These are phyloP conservation scores for Rutstroemia sydowiana DNA, from an alignment of 2,329 filamentous ascomycete species.

Conservation along the genomic window DNA sequence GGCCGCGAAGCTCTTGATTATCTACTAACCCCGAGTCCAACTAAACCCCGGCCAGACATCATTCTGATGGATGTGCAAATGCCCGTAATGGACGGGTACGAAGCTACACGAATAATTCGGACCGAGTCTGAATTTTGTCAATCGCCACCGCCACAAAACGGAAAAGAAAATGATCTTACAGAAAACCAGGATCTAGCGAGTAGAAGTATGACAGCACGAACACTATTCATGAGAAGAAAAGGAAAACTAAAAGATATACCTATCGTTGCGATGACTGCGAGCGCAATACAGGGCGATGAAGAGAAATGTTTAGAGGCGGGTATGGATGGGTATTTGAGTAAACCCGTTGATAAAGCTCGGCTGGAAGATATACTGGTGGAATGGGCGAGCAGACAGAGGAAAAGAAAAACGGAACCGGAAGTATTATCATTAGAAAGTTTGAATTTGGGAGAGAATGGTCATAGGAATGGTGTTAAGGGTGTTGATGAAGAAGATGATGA, in stretches of 20 bases:
- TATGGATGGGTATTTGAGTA: conserved; percentile 46
- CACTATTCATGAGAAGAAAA: conserved; percentile 13
- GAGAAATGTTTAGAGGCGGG: conserved; percentile 44
- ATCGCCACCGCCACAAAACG: neutral
- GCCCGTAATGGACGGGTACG: conserved; percentile 46
- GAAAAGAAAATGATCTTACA: neutral
- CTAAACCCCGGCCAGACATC: conserved; percentile 17
- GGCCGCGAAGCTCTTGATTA: conserved; percentile 24
- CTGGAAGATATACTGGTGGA: conserved; percentile 23
- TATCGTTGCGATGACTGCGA: conserved; percentile 44
- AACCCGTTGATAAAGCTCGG: conserved; percentile 34
- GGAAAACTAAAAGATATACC: conserved; percentile 32
- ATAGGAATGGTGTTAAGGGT: too few relatives aligned
- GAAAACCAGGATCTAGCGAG: conserved; percentile 14
- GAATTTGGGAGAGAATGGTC: too few relatives aligned
- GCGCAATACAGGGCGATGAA: conserved; percentile 41
- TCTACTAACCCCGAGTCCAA: conserved; percentile 13
- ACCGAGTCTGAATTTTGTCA: conserved; percentile 18
- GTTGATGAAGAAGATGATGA: neutral
- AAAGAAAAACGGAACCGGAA: conserved; percentile 2
- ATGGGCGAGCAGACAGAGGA: conserved; percentile 18
- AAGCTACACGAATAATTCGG: conserved; percentile 40
- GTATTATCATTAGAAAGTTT: too few relatives aligned
- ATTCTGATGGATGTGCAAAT: conserved; percentile 43
- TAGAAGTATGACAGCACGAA: neutral